Base-by-base conservation (phyloP, 2,329 filamentous ascomycete genomes). In the Microdochium trichocladiopsis region DNA sequence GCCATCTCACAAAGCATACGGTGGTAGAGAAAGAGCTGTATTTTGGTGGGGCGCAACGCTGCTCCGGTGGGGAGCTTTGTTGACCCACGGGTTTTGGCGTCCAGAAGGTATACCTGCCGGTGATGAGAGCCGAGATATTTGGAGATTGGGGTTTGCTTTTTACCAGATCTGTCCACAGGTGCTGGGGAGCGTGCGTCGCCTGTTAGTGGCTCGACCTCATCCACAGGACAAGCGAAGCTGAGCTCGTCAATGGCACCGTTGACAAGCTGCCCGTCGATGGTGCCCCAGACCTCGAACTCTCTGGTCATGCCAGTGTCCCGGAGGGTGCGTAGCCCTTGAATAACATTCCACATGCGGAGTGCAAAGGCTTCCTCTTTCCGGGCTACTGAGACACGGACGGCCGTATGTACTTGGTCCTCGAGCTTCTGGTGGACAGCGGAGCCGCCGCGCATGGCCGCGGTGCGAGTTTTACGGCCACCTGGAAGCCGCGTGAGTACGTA, bases 21-120 rank as follows among this genome's bases (percentile, higher is more conserved):
- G 58, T 93, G 91, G 64, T 97, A 99, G 0, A 97, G 74, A 69
- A 95, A 91, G 1, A 97, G 75, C 65, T 99, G 94, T 55, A 96
- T 86, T 60, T 86, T 83, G 1, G 91, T 89, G 0, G 90, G 89
- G 11, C 87, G 81, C 47, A 90, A 76, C 0, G 84, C 80, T 1
- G 82, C 73, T 22, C 83, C 81, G 1, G 80, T 76, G 1, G 91
- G 89, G 2, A 89, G 64, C 2, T 76, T 78, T n/a, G 71, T 73
- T 3, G 79, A 82, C 1, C 76, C 78, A 18, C 92, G 81, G 0
- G 93, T 97, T 69, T 99, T 99, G 57, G 96, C 83, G 60, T 99
- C 94, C 0, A 84, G 85, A 49, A 99, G 73, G 66, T 95, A 96
- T n/a, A 81, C 64, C 54, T 71, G 72, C 23, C 62, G 66, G 8